These are phyloP conservation scores for Meira nashicola DNA, from an alignment of 1,284 basidiomycete genomes.

Conservation along the genomic window DNA sequence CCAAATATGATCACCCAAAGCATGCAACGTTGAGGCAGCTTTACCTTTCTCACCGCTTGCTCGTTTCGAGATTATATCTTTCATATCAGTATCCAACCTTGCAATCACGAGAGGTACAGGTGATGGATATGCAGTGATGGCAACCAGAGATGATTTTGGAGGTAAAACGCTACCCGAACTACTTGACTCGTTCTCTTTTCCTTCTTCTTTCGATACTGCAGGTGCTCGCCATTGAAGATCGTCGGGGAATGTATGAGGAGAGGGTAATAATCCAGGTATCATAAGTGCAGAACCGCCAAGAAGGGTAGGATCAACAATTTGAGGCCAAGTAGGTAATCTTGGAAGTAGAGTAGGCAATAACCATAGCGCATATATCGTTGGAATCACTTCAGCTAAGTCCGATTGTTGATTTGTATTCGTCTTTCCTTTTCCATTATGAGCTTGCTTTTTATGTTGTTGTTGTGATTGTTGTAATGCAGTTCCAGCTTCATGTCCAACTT, in stretches of 20 bases:
- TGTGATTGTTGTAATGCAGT: conserved; percentile 8
- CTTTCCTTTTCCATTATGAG: conserved; percentile 2
- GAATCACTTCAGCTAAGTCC: conserved; percentile 7
- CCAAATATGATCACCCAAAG: conserved; percentile 8
- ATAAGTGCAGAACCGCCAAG: conserved; percentile 10
- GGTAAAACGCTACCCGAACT: neutral
- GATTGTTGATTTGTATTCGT: neutral
- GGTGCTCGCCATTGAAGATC: neutral
- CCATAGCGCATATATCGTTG: conserved; percentile 12
- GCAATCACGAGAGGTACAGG: conserved; percentile 9
- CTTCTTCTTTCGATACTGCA: neutral
- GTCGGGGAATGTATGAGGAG: conserved; percentile 10
- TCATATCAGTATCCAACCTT: conserved; percentile 7
- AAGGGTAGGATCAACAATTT: conserved; percentile 11
- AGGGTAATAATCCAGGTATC: conserved; percentile 9
- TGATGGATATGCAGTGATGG: conserved; percentile 7
- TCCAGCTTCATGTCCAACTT: conserved; percentile 7
- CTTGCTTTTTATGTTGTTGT: conserved; percentile 1
- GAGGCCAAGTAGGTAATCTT: conserved; percentile 9
- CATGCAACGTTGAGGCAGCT: conserved; percentile 4
- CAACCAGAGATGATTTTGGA: neutral
- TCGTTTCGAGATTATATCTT: conserved; percentile 1
- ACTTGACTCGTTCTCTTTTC: neutral
- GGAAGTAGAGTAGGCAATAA: conserved; percentile 5
- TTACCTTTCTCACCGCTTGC: conserved; percentile 11